These are phyloP conservation scores for Isatis tinctoria DNA, from an alignment of 345 rosid genomes.

Conservation along the genomic window DNA sequence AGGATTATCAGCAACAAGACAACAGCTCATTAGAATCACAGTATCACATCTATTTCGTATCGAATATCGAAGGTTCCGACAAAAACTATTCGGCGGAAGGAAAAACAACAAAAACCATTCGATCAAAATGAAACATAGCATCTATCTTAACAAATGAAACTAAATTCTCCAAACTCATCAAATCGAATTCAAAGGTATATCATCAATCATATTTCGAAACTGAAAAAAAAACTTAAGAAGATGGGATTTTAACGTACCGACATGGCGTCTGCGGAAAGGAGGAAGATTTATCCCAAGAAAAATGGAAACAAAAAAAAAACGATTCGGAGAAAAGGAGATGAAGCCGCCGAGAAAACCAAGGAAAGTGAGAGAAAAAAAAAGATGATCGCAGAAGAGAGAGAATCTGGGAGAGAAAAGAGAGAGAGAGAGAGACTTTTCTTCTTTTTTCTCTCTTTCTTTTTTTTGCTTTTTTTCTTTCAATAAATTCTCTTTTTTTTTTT, in stretches of 20 bases:
- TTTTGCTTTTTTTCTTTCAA: not conserved
- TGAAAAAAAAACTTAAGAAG: not conserved
- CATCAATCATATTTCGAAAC: not conserved
- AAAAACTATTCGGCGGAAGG: not conserved
- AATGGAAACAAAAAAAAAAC: conserved; percentile 18
- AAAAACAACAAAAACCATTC: not conserved
- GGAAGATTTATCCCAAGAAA: conserved; percentile 24
- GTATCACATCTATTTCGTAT: conserved; percentile 7
- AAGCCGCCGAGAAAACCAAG: conserved; percentile 33
- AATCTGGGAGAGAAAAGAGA: conserved; percentile 15
- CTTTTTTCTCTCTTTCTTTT: not conserved
- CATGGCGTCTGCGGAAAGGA: conserved; percentile 25
- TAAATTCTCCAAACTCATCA: conserved; percentile 7
- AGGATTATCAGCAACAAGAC: not conserved
- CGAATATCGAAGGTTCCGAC: not conserved
- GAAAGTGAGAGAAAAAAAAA: conserved; percentile 33
- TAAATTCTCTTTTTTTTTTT: conserved; percentile 4
- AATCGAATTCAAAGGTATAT: conserved; percentile 1
- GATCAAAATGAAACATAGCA: conserved; percentile 1
- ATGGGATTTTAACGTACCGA: conserved; percentile 30
- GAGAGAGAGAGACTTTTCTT: conserved; percentile 10
- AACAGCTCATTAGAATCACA: conserved; percentile 16
- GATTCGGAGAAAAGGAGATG: not conserved
- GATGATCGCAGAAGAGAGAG: conserved; percentile 28
- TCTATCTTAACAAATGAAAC: not conserved